Percentiles rank a stretch among this genome's conserved stretches.
Conservation (phyloP, 108 stramenopile genomes). For the Craspedostauros australis region DNA sequence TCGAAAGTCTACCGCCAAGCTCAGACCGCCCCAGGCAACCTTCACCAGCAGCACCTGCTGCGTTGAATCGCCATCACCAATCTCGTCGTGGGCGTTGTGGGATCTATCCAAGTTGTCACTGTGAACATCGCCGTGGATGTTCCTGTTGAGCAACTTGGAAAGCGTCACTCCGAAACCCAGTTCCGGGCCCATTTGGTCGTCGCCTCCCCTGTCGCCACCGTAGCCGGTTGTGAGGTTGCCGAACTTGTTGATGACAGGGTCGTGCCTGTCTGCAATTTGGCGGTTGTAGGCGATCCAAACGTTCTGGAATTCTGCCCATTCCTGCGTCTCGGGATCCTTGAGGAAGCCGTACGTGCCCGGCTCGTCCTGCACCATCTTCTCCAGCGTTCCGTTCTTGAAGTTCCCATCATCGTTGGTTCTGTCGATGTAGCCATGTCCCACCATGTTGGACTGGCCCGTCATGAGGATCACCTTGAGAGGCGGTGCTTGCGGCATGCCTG, state of each 20-base stretch:
- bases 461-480: slow-evolving; percentile 33
- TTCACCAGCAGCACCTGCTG: slow-evolving; percentile 27
- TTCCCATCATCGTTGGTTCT: slow-evolving; percentile 1
- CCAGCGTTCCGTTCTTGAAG: slow-evolving; percentile 6
- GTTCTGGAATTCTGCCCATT: slow-evolving; percentile 5
- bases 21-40: slow-evolving; percentile 37
- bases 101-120: too few relatives aligned
- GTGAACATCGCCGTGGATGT: too few relatives aligned
- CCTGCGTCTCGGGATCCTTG: slow-evolving; percentile 3
- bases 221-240: not conserved
- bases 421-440: slow-evolving; percentile 17
- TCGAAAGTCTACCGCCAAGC: slow-evolving; percentile 31
- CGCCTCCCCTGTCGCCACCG: slow-evolving; percentile 14
- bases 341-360: slow-evolving; percentile 14
- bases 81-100: slow-evolving; percentile 15
- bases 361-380: not conserved
- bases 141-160: too few relatives aligned
- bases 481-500: too few relatives aligned
- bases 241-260: slow-evolving; percentile 6
- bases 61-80: slow-evolving; percentile 9
- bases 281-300: slow-evolving; percentile 1
- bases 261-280: slow-evolving; percentile 3
- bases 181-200: slow-evolving; percentile 29
- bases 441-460: slow-evolving; percentile 42
- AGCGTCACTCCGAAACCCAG: slow-evolving; percentile 28